Base-by-base conservation (phyloP, 1,139 yeast species). In the Taphrina communis region DNA sequence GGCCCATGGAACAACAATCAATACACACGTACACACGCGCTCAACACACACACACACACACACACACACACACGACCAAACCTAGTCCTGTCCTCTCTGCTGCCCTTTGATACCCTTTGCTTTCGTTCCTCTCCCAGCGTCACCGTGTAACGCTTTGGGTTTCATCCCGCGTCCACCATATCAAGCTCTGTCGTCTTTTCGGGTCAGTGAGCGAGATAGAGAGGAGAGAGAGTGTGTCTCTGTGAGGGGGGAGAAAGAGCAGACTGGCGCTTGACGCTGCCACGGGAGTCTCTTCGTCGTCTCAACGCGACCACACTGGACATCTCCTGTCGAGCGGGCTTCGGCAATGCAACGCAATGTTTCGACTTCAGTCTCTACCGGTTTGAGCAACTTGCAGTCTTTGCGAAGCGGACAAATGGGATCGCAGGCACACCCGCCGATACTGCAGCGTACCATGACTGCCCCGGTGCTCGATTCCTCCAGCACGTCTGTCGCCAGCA, bases 381-480 rank as follows among this genome's bases (percentile, higher is more conserved):
- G 39, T 8, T 11, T 17, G 42, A 38, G 25, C 12, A 19, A 21
- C 50, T 8, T 56, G 11, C 60, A 56, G 38, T 41, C 50, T 39
- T 25, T 56, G 60, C 60, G 60, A 38, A 39, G 21, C 17, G 42
- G 41, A 12, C 21, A 21, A 8, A 6, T 17, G 36, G 21, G 44
- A 17, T n/a, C 41, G 11, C 51, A 42, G 12, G 58, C 58, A 17
- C 53, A 50, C 4, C 60, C 60, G 11, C 67, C 67, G 19, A 7
- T 44, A 25, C 56, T 63, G 44, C 67, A 63, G 44, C 67, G 67
- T 9, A 53, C 67, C 25, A 63, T 63, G 67, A 63, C 67, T 11
- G 61, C 67, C 14, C 62, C 62, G 11, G 62, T 58, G n/a, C 41
- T 44, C 12, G 60, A 53, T 19, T 31, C 61, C 11, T 48, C 65